phyloP scores from a whole-genome alignment of 768 basidiomycete genomes.

The Clathrus columnatus region DNA sequence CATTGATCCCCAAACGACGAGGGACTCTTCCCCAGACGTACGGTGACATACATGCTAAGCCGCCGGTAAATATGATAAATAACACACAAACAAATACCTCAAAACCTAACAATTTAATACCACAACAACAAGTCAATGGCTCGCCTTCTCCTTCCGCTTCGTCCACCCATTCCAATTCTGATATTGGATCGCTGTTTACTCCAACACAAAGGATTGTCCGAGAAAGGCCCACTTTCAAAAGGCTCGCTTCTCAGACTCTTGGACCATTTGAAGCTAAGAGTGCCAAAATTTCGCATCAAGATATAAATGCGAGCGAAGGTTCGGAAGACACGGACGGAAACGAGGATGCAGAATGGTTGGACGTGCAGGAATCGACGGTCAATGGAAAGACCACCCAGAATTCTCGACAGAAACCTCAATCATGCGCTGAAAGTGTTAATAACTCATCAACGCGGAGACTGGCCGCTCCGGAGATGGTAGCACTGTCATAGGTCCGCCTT shows the following conservation, averaged over 20 bases:
- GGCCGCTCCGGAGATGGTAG: neutral
- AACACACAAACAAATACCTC: no score
- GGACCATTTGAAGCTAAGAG: slow-evolving; percentile 52
- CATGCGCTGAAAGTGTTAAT: neutral
- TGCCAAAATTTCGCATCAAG: slow-evolving; percentile 30
- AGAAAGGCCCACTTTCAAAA: slow-evolving; percentile 57
- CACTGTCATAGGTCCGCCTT: neutral
- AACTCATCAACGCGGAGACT: neutral
- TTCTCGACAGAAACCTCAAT: neutral
- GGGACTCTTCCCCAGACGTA: neutral
- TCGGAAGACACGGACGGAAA: neutral
- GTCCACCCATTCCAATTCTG: neutral
- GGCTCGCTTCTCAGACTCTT: slow-evolving; percentile 65
- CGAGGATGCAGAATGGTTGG: neutral
- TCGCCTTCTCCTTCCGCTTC: neutral
- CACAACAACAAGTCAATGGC: neutral
- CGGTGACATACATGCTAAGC: neutral
- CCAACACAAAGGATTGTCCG: neutral
- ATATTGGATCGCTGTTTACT: neutral
- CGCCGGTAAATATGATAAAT: neutral
- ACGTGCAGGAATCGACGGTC: neutral
- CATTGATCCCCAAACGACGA: slow-evolving; percentile 35
- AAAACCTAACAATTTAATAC: neutral
- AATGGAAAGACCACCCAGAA: neutral
- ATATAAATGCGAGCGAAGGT: neutral